Base-by-base conservation (phyloP, 192 early-diverging fungal species). In the Cladochytrium replicatum region DNA sequence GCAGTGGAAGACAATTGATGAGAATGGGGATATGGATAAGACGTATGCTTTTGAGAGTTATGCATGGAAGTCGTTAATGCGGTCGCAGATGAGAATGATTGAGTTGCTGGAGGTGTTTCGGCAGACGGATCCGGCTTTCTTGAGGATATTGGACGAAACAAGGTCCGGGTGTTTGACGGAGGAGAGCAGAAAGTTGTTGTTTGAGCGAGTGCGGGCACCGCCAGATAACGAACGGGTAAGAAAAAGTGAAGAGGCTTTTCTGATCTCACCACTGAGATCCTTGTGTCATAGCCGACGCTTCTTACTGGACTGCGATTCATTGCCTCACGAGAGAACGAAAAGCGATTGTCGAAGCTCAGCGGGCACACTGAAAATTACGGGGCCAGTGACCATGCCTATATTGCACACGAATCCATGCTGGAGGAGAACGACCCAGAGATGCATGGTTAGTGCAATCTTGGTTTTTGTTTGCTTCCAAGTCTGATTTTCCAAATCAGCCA, bases 61-160 rank as follows among this genome's bases (percentile, higher is more conserved):
- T n/a, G 53, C 57, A 15, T 71, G 69, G 69, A 19, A 43, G 1
- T 15, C 29, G 11, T 37, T 71, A 31, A 15, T 5, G 32, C 19
- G 3, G 25, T 23, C 17, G 3, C 25, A 40, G 29, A 40, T 74
- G 57, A 41, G 50, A 41, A 39, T 50, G 39, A 44, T 56, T 17
- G 50, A 68, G 50, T 40, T 74, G 45, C 19, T 11, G 41, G n/a
- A 66, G 43, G 48, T 53, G 6, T 66, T 63, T 37, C 50, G 73
- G 15, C 73, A 75, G 43, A 48, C 19, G 17, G 69, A 75, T 5
- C 25, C 34, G 25, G 39, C 45, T 28, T 66, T 75, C 50, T 45
- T 63, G 2, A 24, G 27, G 2, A 29, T 72, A 6, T 49, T 75
- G 62, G 61, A 69, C 31, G 29, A 54, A 3, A 24, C 72, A 6